These are phyloP conservation scores for Solanum appendiculatum DNA, from an alignment of 257 asterid species.

Conservation along the genomic window DNA sequence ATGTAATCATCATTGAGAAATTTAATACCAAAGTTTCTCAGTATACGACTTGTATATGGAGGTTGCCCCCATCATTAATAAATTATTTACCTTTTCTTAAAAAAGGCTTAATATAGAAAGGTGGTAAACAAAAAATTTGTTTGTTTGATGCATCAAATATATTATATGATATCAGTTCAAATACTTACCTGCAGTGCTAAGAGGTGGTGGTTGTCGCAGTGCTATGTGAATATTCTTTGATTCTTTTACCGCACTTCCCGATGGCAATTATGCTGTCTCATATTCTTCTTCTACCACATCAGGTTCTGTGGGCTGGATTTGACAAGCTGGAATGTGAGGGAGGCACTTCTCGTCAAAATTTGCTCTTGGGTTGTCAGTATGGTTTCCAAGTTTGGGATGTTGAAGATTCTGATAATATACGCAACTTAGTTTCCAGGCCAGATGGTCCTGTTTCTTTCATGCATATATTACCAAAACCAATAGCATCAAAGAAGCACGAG, in stretches of 20 bases:
- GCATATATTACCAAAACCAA: slow-evolving; percentile 58
- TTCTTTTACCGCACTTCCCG: not conserved
- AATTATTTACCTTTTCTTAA: not conserved
- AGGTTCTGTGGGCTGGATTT: slow-evolving; percentile 87
- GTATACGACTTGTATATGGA: not conserved
- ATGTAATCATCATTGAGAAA: not conserved
- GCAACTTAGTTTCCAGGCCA: slow-evolving; percentile 61
- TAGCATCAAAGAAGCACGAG: slow-evolving; percentile 30
- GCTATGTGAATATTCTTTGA: not conserved
- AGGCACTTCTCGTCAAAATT: slow-evolving; percentile 22
- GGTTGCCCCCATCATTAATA: not conserved
- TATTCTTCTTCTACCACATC: slow-evolving; percentile 6
- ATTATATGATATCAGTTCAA: not conserved
- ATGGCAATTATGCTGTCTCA: not conserved
- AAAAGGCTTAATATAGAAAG: not conserved
- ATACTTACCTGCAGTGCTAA: not conserved
- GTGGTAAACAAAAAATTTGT: not conserved
- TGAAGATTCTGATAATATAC: slow-evolving; percentile 68
- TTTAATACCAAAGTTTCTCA: not conserved
- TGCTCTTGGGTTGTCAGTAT: slow-evolving; percentile 56
- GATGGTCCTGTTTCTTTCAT: slow-evolving; percentile 88
- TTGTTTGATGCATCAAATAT: not conserved
- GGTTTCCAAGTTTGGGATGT: slow-evolving; percentile 98
- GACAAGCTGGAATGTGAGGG: slow-evolving; percentile 38
- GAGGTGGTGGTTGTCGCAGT: not conserved